These are phyloP conservation scores for Dacryopinax spathularia DNA, from an alignment of 768 basidiomycete genomes.

Conservation along the genomic window DNA sequence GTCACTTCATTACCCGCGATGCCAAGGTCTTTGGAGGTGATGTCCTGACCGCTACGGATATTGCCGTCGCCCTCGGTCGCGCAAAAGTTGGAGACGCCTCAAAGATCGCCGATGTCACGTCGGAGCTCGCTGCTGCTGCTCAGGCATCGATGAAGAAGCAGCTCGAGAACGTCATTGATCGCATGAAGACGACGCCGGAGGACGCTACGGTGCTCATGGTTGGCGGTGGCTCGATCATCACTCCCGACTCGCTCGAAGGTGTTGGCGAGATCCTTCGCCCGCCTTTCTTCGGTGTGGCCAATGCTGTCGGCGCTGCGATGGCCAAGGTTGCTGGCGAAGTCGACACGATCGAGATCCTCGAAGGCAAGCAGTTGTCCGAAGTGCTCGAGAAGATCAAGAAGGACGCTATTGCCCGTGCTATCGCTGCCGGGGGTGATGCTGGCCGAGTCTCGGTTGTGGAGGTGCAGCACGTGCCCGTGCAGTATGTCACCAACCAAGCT, in stretches of 20 bases:
- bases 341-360: constrained; percentile 28
- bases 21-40: constrained; percentile 43
- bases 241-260: constrained; percentile 37
- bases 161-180: constrained; percentile 38
- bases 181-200: constrained; percentile 49
- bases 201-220: constrained; percentile 47
- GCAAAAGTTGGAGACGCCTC: constrained; percentile 20
- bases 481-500: constrained; percentile 39
- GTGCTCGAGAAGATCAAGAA: constrained; percentile 25
- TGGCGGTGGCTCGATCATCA: constrained; percentile 50
- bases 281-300: constrained; percentile 30
- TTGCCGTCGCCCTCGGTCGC: constrained; percentile 31
- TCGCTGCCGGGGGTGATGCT: constrained; percentile 33
- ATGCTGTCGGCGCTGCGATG: constrained; percentile 32
- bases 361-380: constrained; percentile 19
- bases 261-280: constrained; percentile 38
- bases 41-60: constrained; percentile 46
- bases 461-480: constrained; percentile 40
- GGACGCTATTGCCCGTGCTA: constrained; percentile 32
- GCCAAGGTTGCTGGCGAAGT: constrained; percentile 52
- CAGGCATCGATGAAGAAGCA: constrained; percentile 30
- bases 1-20: constrained; percentile 37
- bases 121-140: constrained; percentile 23
- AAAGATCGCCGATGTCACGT: constrained; percentile 19
- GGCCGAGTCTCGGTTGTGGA: constrained; percentile 39